These are phyloP conservation scores for Ganoderma sinense DNA, from an alignment of 1,284 basidiomycete species.

Conservation along the genomic window DNA sequence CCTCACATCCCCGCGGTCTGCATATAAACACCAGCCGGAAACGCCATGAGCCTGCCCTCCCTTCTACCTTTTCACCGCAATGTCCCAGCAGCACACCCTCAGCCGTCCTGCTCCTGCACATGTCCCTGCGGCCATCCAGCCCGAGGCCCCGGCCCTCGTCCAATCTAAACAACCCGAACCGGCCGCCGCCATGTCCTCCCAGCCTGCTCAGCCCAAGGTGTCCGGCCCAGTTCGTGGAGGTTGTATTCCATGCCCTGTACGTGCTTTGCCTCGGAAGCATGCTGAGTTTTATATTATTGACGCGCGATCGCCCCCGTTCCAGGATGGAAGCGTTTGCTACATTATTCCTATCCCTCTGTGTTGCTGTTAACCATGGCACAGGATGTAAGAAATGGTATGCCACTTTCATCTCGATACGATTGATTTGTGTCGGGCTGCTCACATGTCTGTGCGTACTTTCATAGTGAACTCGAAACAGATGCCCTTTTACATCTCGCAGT, in stretches of 20 bases:
- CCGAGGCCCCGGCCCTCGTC: background rate
- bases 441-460: no score
- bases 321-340: slow-evolving; percentile 29
- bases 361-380: slow-evolving; percentile 12
- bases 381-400: background rate
- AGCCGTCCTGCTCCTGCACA: background rate
- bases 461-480: no score
- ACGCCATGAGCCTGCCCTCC: background rate
- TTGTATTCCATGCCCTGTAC: slow-evolving; percentile 30
- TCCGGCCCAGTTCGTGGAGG: slow-evolving; percentile 23
- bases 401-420: background rate
- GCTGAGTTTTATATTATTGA: background rate
- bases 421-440: background rate
- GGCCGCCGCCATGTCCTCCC: slow-evolving; percentile 5
- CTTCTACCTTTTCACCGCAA: background rate
- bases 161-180: slow-evolving; percentile 7
- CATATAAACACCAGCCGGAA: background rate
- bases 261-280: background rate
- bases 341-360: slow-evolving; percentile 31
- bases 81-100: background rate
- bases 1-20: no score
- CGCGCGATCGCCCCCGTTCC: background rate
- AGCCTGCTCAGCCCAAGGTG: background rate
- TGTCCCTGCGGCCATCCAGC: background rate
- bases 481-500: no score